These are phyloP conservation scores for Tolypocladium guangdongense DNA, from an alignment of 2,329 filamentous ascomycete species.

Conservation along the genomic window DNA sequence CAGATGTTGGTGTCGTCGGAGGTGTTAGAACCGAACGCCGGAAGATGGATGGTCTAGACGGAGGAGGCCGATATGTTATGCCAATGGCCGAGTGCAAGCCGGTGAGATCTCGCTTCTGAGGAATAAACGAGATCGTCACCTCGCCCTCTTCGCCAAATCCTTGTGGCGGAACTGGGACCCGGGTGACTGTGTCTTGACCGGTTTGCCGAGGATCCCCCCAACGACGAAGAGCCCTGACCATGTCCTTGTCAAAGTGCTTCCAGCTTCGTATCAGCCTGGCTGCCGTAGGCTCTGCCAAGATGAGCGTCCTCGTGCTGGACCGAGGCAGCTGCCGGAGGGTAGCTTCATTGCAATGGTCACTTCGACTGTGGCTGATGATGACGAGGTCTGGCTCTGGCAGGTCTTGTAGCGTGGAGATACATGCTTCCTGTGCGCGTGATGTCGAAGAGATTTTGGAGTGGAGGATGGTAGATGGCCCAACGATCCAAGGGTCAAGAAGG, in stretches of 20 bases:
- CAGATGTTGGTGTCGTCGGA: slow-evolving; percentile 6
- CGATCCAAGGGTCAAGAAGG: slow-evolving; percentile 62
- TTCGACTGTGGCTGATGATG: slow-evolving; percentile 35
- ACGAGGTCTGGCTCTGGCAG: slow-evolving; percentile 33
- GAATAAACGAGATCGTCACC: slow-evolving; percentile 58
- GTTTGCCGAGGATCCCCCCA: slow-evolving; percentile 32
- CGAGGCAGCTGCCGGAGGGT: slow-evolving; percentile 54
- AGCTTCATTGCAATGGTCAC: slow-evolving; percentile 60
- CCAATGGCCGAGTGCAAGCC: slow-evolving; percentile 56
- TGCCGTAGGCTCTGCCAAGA: slow-evolving; percentile 54
- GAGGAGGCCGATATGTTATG: slow-evolving; percentile 58
- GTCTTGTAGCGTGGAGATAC: slow-evolving; percentile 39
- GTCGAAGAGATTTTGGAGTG: slow-evolving; percentile 51
- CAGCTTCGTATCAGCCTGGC: slow-evolving; percentile 55
- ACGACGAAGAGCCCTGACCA: slow-evolving; percentile 30
- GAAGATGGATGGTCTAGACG: slow-evolving; percentile 12
- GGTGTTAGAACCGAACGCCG: slow-evolving; percentile 8
- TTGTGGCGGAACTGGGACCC: slow-evolving; percentile 43
- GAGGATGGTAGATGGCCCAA: slow-evolving; percentile 47
- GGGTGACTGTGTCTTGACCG: slow-evolving; percentile 21
- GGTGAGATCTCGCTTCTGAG: slow-evolving; percentile 48
- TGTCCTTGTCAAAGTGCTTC: slow-evolving; percentile 52
- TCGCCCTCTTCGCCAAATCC: slow-evolving; percentile 47
- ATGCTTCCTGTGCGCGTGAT: slow-evolving; percentile 41
- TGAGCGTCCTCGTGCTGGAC: slow-evolving; percentile 42